phyloP scores from a whole-genome alignment of 306 rosid genomes.

The Quercus bicolor region DNA sequence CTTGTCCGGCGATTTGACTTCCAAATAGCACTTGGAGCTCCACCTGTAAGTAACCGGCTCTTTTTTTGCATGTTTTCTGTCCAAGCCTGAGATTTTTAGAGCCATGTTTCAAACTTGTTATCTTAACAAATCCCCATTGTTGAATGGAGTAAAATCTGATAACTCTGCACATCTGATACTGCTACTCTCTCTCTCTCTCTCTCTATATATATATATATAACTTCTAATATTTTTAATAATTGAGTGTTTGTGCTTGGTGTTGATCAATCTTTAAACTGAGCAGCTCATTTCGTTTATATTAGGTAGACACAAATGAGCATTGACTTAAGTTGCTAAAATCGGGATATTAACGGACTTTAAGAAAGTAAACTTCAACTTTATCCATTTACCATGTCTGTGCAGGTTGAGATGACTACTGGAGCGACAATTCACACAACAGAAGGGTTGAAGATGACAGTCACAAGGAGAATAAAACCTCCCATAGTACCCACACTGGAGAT shows the following conservation, averaged over 20 bases:
- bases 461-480: slow-evolving; percentile 74
- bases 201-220: too few species aligned
- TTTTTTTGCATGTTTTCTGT: neutral
- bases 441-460: slow-evolving; percentile 85
- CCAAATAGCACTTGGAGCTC: slow-evolving; percentile 84
- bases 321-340: neutral
- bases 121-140: neutral
- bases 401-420: slow-evolving; percentile 97
- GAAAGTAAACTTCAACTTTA: neutral
- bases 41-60: slow-evolving; percentile 52
- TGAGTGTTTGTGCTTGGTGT: too few species aligned
- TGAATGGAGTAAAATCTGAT: neutral
- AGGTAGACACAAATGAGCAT: neutral
- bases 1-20: slow-evolving; percentile 85
- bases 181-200: neutral
- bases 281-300: neutral
- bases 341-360: neutral
- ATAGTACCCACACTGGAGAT: slow-evolving; percentile 63
- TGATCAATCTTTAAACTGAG: neutral
- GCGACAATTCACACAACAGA: slow-evolving; percentile 95
- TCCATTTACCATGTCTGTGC: slow-evolving; percentile 19
- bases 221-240: too few species aligned
- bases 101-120: neutral
- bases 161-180: neutral
- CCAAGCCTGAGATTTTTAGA: neutral